Evolutionary conservation across 106 monocot genomes (phyloP).

Genomic region (Acorus calamus): DNA sequence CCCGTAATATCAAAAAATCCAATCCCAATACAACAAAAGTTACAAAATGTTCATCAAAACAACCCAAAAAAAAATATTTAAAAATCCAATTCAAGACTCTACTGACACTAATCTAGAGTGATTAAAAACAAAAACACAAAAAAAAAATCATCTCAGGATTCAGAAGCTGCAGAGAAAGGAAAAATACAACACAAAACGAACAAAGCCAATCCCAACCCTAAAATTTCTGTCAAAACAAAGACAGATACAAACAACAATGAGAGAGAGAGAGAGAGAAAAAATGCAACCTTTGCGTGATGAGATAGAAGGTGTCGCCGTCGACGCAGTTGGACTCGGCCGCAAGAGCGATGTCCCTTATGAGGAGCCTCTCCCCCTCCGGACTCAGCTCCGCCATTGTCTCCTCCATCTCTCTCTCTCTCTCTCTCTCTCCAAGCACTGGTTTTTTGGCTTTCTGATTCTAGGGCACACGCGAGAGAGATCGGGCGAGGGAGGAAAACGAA

Average conservation of each 20-base stretch:
- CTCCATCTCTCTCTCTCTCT: slow-evolving; percentile 4
- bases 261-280: background rate
- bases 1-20: no score
- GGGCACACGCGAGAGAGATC: no score
- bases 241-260: background rate
- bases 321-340: slow-evolving; percentile 66
- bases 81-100: no score
- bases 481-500: no score
- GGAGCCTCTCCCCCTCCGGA: slow-evolving; percentile 73
- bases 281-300: slow-evolving; percentile 61
- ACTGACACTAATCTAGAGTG: no score
- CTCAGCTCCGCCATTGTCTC: slow-evolving; percentile 21
- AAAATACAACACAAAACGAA: no score
- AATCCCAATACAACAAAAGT: no score
- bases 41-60: no score
- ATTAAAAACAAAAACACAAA: background rate
- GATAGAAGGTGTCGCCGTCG: slow-evolving; percentile 90
- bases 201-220: background rate
- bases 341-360: slow-evolving; percentile 73
- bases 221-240: background rate
- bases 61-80: no score
- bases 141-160: background rate
- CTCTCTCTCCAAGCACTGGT: background rate
- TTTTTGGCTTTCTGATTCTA: no score
- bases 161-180: no score